Evolutionary conservation across 2,329 filamentous ascomycete genomes (phyloP), one percentile per base, ranked within the genome.

Genomic region (Aspergillus sp.): DNA sequence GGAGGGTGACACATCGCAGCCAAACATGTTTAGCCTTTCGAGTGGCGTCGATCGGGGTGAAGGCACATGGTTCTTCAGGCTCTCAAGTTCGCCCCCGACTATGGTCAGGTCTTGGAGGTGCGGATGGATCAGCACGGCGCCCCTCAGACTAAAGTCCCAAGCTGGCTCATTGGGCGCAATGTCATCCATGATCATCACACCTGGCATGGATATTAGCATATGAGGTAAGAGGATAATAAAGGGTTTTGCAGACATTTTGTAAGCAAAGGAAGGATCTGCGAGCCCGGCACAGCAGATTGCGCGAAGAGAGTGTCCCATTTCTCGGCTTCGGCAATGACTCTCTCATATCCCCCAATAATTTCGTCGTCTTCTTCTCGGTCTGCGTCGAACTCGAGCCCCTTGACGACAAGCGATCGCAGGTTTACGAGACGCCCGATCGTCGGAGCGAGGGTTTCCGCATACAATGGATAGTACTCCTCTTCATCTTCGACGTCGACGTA

Each of bases 341-440:
- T 56, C 25, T 54, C 32, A 10, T 9, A 13, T 10, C 36, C 30
- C 21, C 45, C 52, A 6, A 45, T 10, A 5, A 32, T 36, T 13
- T 32, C 41, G 7, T 59, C 58, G 41, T 55, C 58, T 10, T 38
- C 15, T 5, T 30, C 21, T 17, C 52, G 36, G 2, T 12, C 10
- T 4, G n/a, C 36, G 45, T 59, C 58, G 23, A 56, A 56, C 15
- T 55, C 45, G 5, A 59, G 58, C 4, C 58, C 58, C 36, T 59
- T 59, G 43, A 59, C 36, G n/a, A 55, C 28, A 23, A 56, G 58
- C 1, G 41, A 17, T 19, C 23, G 15, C 21, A 59, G n/a, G 6
- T 56, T 59, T 13, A 56, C 25, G 28, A 59, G 58, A 6, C 52
- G 45, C n/a, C 17, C 2, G 43, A 51, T 25, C 17, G 58, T 56